Evolutionary conservation across 23 red algal genomes (phyloP).

Genomic region (Rhodosorus marinus): DNA sequence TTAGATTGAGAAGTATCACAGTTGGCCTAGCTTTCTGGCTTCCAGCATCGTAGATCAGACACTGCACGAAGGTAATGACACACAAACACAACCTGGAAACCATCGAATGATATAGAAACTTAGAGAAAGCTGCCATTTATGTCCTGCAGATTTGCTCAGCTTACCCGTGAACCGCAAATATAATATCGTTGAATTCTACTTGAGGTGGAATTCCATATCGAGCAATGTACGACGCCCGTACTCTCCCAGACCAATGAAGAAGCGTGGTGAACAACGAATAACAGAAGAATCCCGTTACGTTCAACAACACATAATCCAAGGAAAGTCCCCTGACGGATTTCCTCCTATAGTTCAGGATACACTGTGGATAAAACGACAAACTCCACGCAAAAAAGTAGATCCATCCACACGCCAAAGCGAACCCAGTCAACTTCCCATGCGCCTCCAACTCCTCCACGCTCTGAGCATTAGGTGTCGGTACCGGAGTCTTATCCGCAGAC

Average conservation of each 20-base stretch:
- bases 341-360: constrained; percentile 14
- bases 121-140: no score
- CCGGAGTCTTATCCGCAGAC: no score
- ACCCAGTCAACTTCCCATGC: no score
- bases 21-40: background rate
- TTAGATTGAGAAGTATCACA: constrained; percentile 1
- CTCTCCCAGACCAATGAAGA: constrained; percentile 4
- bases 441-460: no score
- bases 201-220: constrained; percentile 24
- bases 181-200: constrained; percentile 23
- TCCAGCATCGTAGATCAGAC: constrained; percentile 5
- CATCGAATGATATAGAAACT: no score
- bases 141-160: no score
- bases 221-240: constrained; percentile 3
- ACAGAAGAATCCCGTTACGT: constrained; percentile 41
- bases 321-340: constrained; percentile 35
- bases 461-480: no score
- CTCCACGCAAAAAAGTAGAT: constrained; percentile 48
- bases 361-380: constrained; percentile 39
- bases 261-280: constrained; percentile 48
- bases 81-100: no score
- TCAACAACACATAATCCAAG: constrained; percentile 35
- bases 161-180: constrained; percentile 42
- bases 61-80: constrained; percentile 9
- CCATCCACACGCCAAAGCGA: constrained; percentile 33